Conservation (phyloP, 495 filamentous ascomycete species). For the Penicilliopsis zonata region DNA sequence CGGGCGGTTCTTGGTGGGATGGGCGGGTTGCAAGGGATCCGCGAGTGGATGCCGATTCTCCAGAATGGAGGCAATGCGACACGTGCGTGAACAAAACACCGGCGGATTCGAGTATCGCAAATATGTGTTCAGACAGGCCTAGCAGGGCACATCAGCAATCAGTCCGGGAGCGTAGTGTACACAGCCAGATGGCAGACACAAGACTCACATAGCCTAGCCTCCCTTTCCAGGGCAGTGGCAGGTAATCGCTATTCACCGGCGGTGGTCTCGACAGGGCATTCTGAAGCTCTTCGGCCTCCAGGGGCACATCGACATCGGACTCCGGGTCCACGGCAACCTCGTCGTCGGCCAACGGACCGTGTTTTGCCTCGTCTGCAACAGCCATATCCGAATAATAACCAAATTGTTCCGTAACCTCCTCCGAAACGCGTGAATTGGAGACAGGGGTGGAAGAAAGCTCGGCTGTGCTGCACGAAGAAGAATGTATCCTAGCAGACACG, state of each 20-base stretch:
- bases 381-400: no score
- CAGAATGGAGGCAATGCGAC: conserved; percentile 80
- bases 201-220: conserved; percentile 73
- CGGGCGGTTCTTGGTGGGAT: conserved; percentile 71
- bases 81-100: conserved; percentile 85
- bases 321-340: conserved; percentile 27
- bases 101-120: conserved; percentile 75
- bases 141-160: conserved; percentile 7
- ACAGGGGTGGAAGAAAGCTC: no score
- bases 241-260: conserved; percentile 72
- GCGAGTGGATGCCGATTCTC: conserved; percentile 75
- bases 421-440: no score
- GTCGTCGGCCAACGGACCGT: conserved; percentile 6
- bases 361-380: no score
- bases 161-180: no score
- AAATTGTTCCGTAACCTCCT: no score
- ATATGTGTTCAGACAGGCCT: conserved; percentile 91
- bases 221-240: conserved; percentile 90
- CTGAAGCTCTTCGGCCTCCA: conserved; percentile 31
- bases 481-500: no score
- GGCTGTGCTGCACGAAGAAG: no score
- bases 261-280: conserved; percentile 50
- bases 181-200: not conserved
- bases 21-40: conserved; percentile 63
- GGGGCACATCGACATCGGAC: conserved; percentile 32